Conservation (phyloP, 176 grass and related monocot species). For the Oryza coarctata region DNA sequence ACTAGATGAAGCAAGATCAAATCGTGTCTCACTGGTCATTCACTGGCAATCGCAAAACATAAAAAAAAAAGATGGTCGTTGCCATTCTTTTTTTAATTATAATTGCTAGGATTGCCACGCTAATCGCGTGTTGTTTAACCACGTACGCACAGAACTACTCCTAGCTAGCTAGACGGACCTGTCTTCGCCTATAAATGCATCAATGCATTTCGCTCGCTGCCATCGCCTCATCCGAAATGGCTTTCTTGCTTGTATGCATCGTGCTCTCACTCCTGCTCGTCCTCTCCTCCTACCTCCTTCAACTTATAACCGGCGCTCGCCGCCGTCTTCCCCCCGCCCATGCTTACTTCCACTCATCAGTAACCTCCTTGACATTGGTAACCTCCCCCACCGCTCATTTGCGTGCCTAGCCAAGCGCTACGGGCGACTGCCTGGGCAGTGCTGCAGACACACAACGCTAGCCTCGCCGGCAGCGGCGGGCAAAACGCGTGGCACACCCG, state of each 20-base stretch:
- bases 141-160: no score
- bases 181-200: no score
- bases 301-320: neutral
- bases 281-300: neutral
- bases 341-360: neutral
- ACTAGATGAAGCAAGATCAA: no score
- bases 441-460: slow-evolving; percentile 11
- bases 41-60: no score
- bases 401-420: neutral
- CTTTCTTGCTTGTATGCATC: neutral
- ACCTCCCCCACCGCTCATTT: slow-evolving; percentile 17
- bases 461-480: slow-evolving; percentile 1
- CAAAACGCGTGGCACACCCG: neutral
- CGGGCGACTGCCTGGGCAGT: slow-evolving; percentile 12
- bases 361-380: neutral
- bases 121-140: no score
- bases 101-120: no score
- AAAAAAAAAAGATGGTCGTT: no score
- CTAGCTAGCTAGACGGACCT: no score
- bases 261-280: neutral
- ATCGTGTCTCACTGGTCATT: no score
- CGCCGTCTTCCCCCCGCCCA: neutral
- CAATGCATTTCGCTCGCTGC: no score
- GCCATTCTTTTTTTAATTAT: no score
- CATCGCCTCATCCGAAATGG: neutral